Conservation (phyloP, 495 filamentous ascomycete genomes). For the Cenococcum geophilum region DNA sequence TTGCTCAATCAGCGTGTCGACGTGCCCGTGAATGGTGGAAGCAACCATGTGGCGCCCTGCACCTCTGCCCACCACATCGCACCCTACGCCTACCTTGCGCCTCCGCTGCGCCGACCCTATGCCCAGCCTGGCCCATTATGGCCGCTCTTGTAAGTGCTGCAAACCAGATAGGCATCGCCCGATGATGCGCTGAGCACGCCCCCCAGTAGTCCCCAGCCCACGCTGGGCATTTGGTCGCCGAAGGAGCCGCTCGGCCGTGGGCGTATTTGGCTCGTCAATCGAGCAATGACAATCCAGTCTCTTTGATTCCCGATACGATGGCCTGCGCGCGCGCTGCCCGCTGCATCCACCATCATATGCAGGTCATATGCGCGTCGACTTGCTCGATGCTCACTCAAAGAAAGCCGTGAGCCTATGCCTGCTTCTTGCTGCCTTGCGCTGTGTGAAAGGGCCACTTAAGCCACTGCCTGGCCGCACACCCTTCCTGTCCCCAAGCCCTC, state of each 20-base stretch:
- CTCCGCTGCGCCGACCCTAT: not conserved
- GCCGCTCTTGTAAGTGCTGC: not conserved
- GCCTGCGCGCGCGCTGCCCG: not conserved
- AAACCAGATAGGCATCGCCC: not conserved
- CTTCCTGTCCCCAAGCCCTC: too few species aligned
- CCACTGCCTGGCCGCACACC: too few species aligned
- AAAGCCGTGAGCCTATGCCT: too few species aligned
- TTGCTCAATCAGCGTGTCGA: not conserved
- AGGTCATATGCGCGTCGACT: conserved; percentile 4
- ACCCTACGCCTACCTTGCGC: too few species aligned
- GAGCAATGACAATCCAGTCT: not conserved
- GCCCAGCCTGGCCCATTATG: not conserved
- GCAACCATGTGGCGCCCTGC: not conserved
- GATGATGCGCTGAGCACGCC: not conserved
- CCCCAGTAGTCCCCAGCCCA: not conserved
- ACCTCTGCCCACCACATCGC: too few species aligned
- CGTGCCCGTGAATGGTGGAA: not conserved
- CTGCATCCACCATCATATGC: not conserved
- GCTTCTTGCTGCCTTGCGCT: too few species aligned
- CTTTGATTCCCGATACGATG: not conserved
- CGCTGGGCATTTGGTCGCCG: not conserved
- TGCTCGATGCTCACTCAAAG: too few species aligned
- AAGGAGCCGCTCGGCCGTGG: not conserved
- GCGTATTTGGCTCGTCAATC: not conserved
- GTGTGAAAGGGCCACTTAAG: too few species aligned